Conservation (phyloP, 495 filamentous ascomycete genomes). For the Aspergillus incahuasiensis region DNA sequence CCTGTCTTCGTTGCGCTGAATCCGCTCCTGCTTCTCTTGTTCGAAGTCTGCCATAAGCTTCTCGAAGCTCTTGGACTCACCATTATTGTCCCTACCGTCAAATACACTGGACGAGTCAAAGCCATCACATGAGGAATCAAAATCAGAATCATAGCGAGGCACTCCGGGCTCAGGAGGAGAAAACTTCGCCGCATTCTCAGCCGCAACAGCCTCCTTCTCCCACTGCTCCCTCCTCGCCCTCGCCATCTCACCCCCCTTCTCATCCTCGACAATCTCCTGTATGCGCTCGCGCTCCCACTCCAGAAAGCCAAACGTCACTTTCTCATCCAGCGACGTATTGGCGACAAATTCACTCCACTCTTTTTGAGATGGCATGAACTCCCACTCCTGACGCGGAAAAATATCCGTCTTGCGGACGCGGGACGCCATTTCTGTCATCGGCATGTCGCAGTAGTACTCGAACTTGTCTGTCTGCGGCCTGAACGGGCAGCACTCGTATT, state of each 20-base stretch:
- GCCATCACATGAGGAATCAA: no score
- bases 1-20: no score
- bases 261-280: not conserved
- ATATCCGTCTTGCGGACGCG: constrained; percentile 1
- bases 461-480: not conserved
- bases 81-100: no score
- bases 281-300: not conserved
- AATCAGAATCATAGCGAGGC: no score
- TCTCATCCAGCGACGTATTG: not conserved
- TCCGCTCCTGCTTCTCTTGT: no score
- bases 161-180: no score
- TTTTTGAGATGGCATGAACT: not conserved
- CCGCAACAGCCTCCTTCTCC: not conserved
- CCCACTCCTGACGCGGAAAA: constrained; percentile 7
- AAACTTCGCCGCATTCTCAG: no score
- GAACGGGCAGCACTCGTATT: not conserved
- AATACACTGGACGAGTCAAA: no score
- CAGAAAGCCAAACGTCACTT: not conserved
- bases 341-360: not conserved
- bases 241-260: not conserved
- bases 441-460: not conserved
- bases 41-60: no score
- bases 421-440: not conserved
- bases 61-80: no score
- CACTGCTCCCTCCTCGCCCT: not conserved